Percentiles rank a stretch among this genome's conserved stretches.
phyloP scores from a whole-genome alignment of 306 rosid species.

The Rubus parviflorus region DNA sequence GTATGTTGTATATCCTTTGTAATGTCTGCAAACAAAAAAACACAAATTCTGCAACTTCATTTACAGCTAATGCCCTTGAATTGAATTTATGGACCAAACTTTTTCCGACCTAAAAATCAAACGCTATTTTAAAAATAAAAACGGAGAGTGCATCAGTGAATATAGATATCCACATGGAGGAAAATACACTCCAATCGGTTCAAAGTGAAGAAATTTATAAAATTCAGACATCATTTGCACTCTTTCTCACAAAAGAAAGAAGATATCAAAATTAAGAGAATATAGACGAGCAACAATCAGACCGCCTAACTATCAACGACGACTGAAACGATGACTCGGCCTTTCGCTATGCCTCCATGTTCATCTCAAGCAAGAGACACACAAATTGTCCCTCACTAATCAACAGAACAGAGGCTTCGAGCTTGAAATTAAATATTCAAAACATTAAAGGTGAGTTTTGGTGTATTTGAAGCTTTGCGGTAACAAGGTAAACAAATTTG shows the following conservation, averaged over 20 bases:
- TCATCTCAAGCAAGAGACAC: conserved; percentile 40
- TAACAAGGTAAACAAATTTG: too few relatives aligned
- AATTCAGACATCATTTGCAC: conserved; percentile 31
- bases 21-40: too few relatives aligned
- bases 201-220: conserved; percentile 12
- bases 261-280: neutral
- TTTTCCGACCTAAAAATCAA: too few relatives aligned
- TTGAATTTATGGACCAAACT: too few relatives aligned
- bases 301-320: conserved; percentile 57
- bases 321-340: conserved; percentile 94
- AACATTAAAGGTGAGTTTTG: too few relatives aligned
- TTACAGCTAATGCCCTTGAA: too few relatives aligned
- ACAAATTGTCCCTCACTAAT: conserved; percentile 28
- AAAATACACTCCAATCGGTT: conserved; percentile 3
- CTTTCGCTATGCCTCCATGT: conserved; percentile 52
- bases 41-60: too few relatives aligned
- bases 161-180: conserved; percentile 1
- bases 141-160: conserved; percentile 4
- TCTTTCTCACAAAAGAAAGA: neutral
- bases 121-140: neutral
- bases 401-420: conserved; percentile 34
- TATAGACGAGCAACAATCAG: conserved; percentile 83
- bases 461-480: too few relatives aligned
- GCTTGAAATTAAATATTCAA: too few relatives aligned
- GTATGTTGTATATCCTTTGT: too few relatives aligned